Conservation (phyloP, 2,329 filamentous ascomycete genomes). For the Ophiostoma piceae region DNA sequence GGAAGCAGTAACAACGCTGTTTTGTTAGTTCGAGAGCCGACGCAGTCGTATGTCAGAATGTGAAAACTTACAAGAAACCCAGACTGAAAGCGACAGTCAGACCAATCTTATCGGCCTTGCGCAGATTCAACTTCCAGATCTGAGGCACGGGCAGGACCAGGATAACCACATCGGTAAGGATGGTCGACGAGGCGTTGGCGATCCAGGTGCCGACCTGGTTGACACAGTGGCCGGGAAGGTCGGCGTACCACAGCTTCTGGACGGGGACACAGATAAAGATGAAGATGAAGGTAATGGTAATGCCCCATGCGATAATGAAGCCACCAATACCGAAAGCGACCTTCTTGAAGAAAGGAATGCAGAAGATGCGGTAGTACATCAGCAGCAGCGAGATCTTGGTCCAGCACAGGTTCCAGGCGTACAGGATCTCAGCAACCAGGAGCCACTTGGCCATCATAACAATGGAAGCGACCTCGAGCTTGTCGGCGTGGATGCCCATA, state of each 20-base stretch:
- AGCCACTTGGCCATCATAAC: constrained; percentile 11
- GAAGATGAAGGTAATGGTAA: constrained; percentile 13
- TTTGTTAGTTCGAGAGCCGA: not conserved
- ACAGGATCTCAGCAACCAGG: constrained; percentile 9
- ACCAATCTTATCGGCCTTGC: constrained; percentile 12
- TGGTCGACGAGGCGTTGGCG: constrained; percentile 8
- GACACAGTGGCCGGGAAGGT: constrained; percentile 8
- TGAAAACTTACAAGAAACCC: not conserved
- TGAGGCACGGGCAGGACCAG: constrained; percentile 3
- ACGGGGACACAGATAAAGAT: constrained; percentile 11
- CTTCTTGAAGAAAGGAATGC: constrained; percentile 11
- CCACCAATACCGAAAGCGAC: not conserved
- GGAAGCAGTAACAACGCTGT: constrained; percentile 8
- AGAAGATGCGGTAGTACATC: constrained; percentile 15
- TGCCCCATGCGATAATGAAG: constrained; percentile 8
- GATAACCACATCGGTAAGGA: constrained; percentile 5
- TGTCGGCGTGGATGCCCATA: constrained; percentile 15
- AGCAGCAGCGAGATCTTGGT: constrained; percentile 16
- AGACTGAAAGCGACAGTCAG: constrained; percentile 13
- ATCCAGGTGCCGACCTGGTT: constrained; percentile 15
- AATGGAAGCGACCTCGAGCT: not conserved
- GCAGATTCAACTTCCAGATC: constrained; percentile 11
- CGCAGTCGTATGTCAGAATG: not conserved
- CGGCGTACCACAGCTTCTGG: constrained; percentile 8
- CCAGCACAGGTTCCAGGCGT: constrained; percentile 9